These are phyloP conservation scores for Candolleomyces efflorescens DNA, from an alignment of 768 basidiomycete species.

Conservation along the genomic window DNA sequence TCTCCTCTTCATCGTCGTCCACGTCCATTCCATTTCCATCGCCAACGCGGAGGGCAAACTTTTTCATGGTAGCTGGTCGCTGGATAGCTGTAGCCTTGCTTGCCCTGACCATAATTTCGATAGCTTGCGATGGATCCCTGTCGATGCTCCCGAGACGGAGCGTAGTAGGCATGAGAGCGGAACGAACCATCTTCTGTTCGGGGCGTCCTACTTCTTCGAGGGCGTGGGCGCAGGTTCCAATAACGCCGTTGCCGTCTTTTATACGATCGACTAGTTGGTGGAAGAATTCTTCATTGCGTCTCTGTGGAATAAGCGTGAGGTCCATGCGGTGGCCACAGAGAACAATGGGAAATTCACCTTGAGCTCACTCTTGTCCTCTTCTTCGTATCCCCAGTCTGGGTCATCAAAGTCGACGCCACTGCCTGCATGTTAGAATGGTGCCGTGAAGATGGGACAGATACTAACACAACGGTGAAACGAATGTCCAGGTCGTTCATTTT, in stretches of 20 bases:
- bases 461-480: slow-evolving; percentile 67
- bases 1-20: no score
- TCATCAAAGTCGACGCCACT: slow-evolving; percentile 92
- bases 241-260: slow-evolving; percentile 35
- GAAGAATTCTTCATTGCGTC: slow-evolving; percentile 77
- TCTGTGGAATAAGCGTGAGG: slow-evolving; percentile 20
- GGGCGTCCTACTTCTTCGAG: slow-evolving; percentile 58
- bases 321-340: background rate
- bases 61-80: slow-evolving; percentile 76
- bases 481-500: slow-evolving; percentile 63
- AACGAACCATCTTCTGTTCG: slow-evolving; percentile 65
- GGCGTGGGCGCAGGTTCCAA: slow-evolving; percentile 64
- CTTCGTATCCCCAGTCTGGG: slow-evolving; percentile 54
- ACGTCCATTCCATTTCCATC: slow-evolving; percentile 30
- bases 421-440: slow-evolving; percentile 6
- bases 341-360: slow-evolving; percentile 50
- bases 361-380: slow-evolving; percentile 63
- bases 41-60: slow-evolving; percentile 46
- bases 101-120: slow-evolving; percentile 69
- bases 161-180: slow-evolving; percentile 55
- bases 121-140: slow-evolving; percentile 58
- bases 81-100: slow-evolving; percentile 76
- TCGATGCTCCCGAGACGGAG: slow-evolving; percentile 79
- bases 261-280: slow-evolving; percentile 37
- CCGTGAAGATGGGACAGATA: background rate